phyloP scores from a whole-genome alignment of 768 basidiomycete species.

The Auricularia sp. region DNA sequence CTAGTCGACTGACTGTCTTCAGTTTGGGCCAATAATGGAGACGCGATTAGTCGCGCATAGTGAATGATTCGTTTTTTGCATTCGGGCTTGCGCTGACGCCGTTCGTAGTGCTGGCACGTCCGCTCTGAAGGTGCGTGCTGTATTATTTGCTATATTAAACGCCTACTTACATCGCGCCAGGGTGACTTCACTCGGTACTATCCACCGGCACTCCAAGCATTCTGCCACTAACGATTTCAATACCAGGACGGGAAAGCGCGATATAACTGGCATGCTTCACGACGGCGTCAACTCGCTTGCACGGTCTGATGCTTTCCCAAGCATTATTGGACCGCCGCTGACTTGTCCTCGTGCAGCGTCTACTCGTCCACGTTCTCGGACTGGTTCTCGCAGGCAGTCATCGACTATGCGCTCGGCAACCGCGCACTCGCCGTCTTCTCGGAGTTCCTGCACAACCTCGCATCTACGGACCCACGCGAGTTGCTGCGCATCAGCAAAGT shows the following conservation, averaged over 20 bases:
- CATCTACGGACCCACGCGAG: slow-evolving; percentile 86
- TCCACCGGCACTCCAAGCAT: slow-evolving; percentile 32
- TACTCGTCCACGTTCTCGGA: slow-evolving; percentile 86
- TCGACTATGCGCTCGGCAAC: slow-evolving; percentile 85
- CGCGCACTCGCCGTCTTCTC: slow-evolving; percentile 82
- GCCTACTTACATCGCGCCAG: slow-evolving; percentile 26
- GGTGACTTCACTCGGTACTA: slow-evolving; percentile 62
- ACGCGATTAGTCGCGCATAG: slow-evolving; percentile 86
- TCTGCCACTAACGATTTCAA: slow-evolving; percentile 17
- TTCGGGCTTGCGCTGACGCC: slow-evolving; percentile 9
- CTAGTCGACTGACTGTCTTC: neutral
- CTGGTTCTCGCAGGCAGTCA: slow-evolving; percentile 95
- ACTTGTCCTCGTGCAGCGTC: slow-evolving; percentile 40
- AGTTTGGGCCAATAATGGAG: slow-evolving; percentile 99
- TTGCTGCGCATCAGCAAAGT: slow-evolving; percentile 82
- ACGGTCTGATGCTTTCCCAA: slow-evolving; percentile 33
- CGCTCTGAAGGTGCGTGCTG: slow-evolving; percentile 68
- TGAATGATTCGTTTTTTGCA: slow-evolving; percentile 27
- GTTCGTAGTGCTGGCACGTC: slow-evolving; percentile 81
- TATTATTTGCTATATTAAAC: slow-evolving; percentile 6
- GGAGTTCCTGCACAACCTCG: slow-evolving; percentile 82
- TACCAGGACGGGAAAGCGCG: slow-evolving; percentile 81
- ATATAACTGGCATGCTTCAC: slow-evolving; percentile 82
- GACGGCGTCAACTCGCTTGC: slow-evolving; percentile 94
- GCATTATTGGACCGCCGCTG: neutral